Evolutionary conservation across 208 protist genomes (phyloP).

Genomic region (Wallacemonas sp.): DNA sequence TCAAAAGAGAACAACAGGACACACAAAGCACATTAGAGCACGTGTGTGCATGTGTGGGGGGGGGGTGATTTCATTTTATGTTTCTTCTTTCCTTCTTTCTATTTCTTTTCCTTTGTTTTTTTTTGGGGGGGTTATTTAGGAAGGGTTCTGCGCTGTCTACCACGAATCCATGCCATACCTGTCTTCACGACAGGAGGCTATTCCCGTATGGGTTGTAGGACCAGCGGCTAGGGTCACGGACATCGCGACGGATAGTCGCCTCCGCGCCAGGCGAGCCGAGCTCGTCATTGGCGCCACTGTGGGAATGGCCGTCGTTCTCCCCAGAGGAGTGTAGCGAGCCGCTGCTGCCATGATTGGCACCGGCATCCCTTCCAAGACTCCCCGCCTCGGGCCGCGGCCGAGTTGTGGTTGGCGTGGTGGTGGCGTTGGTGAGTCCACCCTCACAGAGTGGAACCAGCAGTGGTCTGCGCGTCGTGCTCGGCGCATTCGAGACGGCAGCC

Average conservation of each 20-base stretch:
- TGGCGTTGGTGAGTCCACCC: background rate
- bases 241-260: background rate
- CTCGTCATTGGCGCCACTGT: conserved; percentile 1
- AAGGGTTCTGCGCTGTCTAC: background rate
- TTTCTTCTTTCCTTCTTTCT: too few species aligned
- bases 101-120: too few species aligned
- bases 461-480: background rate
- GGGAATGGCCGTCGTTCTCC: background rate
- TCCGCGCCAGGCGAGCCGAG: background rate
- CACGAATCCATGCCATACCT: background rate
- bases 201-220: conserved; percentile 16
- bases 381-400: too few species aligned
- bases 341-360: background rate
- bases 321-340: background rate
- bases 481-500: background rate
- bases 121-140: background rate
- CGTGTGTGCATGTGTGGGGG: too few species aligned
- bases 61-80: too few species aligned
- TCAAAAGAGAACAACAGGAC: background rate
- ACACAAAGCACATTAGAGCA: background rate
- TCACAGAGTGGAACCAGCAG: conserved; percentile 4
- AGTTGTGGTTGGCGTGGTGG: background rate
- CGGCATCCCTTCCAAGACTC: background rate
- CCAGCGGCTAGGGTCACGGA: conserved; percentile 8
- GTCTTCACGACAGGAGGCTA: background rate